Conservation (phyloP, 1,284 basidiomycete genomes). For the Meira miltonrushii region DNA sequence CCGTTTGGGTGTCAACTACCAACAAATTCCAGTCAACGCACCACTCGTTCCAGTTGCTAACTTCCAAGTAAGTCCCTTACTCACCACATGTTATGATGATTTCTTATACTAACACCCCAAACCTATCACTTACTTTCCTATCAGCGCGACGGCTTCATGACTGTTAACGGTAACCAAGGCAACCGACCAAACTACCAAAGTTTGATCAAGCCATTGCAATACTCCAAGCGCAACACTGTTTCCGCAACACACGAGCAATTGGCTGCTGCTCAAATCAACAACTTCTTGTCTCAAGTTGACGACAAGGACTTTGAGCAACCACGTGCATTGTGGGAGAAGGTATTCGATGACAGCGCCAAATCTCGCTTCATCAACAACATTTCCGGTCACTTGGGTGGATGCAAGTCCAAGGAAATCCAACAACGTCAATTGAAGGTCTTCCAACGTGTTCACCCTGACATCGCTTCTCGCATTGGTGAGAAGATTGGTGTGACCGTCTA, state of each 20-base stretch:
- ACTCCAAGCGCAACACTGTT: constrained; percentile 13
- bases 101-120: too few species aligned
- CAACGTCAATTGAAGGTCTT: constrained; percentile 27
- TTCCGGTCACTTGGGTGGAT: constrained; percentile 29
- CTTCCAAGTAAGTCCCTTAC: too few species aligned
- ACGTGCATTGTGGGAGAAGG: constrained; percentile 69
- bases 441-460: constrained; percentile 14
- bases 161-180: constrained; percentile 65
- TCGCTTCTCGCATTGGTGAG: constrained; percentile 9
- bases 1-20: constrained; percentile 54
- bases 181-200: constrained; percentile 78
- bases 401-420: constrained; percentile 19
- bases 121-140: too few species aligned
- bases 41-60: constrained; percentile 60
- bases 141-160: constrained; percentile 57
- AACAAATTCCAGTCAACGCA: constrained; percentile 29
- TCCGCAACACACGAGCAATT: constrained; percentile 9
- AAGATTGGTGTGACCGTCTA: constrained; percentile 9
- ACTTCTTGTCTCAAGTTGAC: constrained; percentile 66
- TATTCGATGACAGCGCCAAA: constrained; percentile 63
- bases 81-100: too few species aligned
- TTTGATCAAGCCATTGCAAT: constrained; percentile 55
- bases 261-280: constrained; percentile 9
- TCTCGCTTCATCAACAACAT: constrained; percentile 30
- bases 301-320: constrained; percentile 78